A percentile compares a stretch with the other conserved stretches of the same genome.
Evolutionary conservation across 1,284 basidiomycete genomes (phyloP).

Genomic region (Athelia psychrophila): DNA sequence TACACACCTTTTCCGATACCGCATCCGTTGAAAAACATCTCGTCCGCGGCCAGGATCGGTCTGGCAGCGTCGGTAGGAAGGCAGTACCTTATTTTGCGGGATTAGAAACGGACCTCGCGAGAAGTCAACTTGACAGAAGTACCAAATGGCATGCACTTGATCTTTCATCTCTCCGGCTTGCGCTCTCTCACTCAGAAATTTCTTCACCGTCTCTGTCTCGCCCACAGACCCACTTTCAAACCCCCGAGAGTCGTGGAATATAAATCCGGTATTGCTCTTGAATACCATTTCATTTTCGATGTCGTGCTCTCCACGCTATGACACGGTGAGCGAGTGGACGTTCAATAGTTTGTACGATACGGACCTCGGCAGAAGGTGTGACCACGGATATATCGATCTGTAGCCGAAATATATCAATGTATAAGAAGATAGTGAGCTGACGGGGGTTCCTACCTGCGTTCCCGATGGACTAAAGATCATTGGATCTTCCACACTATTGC

Average conservation of each 20-base stretch:
- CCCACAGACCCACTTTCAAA: conserved; percentile 18
- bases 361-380: background rate
- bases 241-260: conserved; percentile 25
- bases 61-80: conserved; percentile 14
- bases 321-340: background rate
- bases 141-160: conserved; percentile 26
- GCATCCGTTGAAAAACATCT: conserved; percentile 18
- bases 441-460: conserved; percentile 1
- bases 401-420: background rate
- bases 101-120: no score
- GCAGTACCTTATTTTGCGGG: conserved; percentile 18
- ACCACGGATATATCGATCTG: background rate
- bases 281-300: conserved; percentile 17
- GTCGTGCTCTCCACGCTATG: conserved; percentile 19
- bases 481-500: conserved; percentile 19
- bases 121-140: background rate
- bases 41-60: conserved; percentile 17
- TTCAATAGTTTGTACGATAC: background rate
- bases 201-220: conserved; percentile 14
- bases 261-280: conserved; percentile 17
- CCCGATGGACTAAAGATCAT: conserved; percentile 10
- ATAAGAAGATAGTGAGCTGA: no score
- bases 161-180: conserved; percentile 12
- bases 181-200: conserved; percentile 14
- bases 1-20: conserved; percentile 13